Base-by-base conservation (phyloP, 2,329 filamentous ascomycete genomes). In the Pestalotiopsis sp. region DNA sequence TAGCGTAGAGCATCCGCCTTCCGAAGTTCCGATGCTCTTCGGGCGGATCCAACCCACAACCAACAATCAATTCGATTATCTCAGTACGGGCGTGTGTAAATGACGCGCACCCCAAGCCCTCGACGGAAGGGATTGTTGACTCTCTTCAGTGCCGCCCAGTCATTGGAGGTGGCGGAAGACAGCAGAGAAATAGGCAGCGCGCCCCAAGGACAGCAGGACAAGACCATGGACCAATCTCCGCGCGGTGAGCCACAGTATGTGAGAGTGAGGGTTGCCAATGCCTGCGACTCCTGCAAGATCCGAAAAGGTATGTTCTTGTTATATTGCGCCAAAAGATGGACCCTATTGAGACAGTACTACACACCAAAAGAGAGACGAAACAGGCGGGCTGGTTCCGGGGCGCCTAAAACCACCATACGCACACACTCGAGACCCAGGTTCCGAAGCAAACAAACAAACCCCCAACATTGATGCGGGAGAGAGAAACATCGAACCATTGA, bases 201-300 rank as follows among this genome's bases (percentile, higher is more conserved):
- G 3, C 12, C 17, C 12, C 27, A 17, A 36, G 2, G 20, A 23
- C 31, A 36, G 59, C 59, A 62, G 11, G 25, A 39, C 25, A 5
- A 25, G 57, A 62, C 20, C 27, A 61, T 60, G 45, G 27, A 67
- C 36, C 65, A 67, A 62, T 67, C 65, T 38, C 58, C 65, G 20
- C 65, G 45, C 41, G 31, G 31, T 36, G 70, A 71, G 23, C 38
- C 65, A 41, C 65, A 63, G 36, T 72, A 71, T 60, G 69, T 76
- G 62, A 78, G 79, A 58, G 72, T 73, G 14, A 85, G 86, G 69
- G 83, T 87, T 58, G 79, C 84, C 68, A 87, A 87, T 70, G 86
- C 86, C 58, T 88, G 86, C 75, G 85, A 87, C 70, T 81, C 81
- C 2, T 88, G 86, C 79, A 88, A 88, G 72, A 79, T 82, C 12